A percentile compares a stretch with the other conserved stretches of the same genome.
Conservation (phyloP, 2,329 filamentous ascomycete genomes). For the Xylaria digitata region DNA sequence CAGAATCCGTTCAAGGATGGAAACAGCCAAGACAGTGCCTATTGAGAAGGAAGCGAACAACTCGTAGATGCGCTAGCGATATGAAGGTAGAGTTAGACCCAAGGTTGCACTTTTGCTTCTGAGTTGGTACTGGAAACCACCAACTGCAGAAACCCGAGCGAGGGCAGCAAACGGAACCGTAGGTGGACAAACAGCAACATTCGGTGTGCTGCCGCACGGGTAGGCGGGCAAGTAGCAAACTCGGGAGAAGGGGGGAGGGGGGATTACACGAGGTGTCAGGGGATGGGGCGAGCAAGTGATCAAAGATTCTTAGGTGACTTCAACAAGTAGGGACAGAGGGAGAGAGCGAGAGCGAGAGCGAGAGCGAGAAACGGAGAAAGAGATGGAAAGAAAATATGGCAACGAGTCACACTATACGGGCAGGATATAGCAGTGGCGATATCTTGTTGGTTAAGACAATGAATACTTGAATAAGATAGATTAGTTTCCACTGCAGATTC, state of each 20-base stretch:
- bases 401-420: no score
- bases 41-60: neutral
- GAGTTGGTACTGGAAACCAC: constrained; percentile 10
- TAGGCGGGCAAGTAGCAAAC: constrained; percentile 6
- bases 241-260: constrained; percentile 5
- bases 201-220: constrained; percentile 1
- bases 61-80: neutral
- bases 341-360: neutral
- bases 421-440: no score
- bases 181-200: constrained; percentile 10
- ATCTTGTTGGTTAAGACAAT: no score
- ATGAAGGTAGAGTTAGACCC: constrained; percentile 7
- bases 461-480: no score
- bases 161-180: constrained; percentile 21
- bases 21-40: constrained; percentile 2
- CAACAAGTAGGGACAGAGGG: neutral
- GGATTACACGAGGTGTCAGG: constrained; percentile 29
- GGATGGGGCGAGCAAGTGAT: constrained; percentile 32
- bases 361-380: no score
- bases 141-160: constrained; percentile 11
- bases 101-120: neutral
- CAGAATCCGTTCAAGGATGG: neutral
- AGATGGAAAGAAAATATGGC: no score
- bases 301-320: constrained; percentile 30
- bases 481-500: neutral